Conservation (phyloP, 768 basidiomycete species). For the Auriculariales sp. region DNA sequence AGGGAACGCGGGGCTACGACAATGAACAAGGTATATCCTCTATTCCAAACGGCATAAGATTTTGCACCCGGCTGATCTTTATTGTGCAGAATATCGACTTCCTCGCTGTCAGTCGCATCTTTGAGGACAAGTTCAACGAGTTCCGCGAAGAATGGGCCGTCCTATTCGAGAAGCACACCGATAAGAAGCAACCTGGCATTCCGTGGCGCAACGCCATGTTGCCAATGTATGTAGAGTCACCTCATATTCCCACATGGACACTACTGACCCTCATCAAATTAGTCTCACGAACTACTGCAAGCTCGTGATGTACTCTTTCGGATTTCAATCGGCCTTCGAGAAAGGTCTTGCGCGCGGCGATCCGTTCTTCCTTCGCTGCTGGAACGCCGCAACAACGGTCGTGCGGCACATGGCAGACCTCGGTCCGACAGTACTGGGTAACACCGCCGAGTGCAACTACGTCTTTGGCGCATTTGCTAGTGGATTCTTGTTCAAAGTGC, state of each 20-base stretch:
- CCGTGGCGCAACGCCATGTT: background rate
- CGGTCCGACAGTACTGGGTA: conserved; percentile 39
- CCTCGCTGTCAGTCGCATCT: conserved; percentile 41
- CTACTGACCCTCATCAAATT: conserved; percentile 7
- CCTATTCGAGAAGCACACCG: conserved; percentile 45
- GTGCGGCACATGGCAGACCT: conserved; percentile 40
- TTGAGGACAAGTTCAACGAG: conserved; percentile 39
- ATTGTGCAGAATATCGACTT: conserved; percentile 45
- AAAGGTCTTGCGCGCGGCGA: conserved; percentile 25
- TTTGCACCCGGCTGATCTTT: background rate
- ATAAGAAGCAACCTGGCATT: conserved; percentile 23
- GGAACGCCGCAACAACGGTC: conserved; percentile 40
- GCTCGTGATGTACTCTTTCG: conserved; percentile 39
- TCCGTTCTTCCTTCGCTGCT: conserved; percentile 27
- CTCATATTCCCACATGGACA: background rate
- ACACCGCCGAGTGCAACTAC: conserved; percentile 31
- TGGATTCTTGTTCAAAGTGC: conserved; percentile 45
- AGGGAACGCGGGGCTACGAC: conserved; percentile 5
- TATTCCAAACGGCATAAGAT: background rate
- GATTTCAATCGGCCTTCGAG: conserved; percentile 34
- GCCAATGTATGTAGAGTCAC: conserved; percentile 3
- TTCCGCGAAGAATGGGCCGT: conserved; percentile 56
- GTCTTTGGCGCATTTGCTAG: conserved; percentile 37
- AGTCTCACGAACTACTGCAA: conserved; percentile 42
- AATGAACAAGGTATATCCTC: conserved; percentile 7